Conservation (phyloP, 2,329 filamentous ascomycete species). For the Ascochyta pisi region DNA sequence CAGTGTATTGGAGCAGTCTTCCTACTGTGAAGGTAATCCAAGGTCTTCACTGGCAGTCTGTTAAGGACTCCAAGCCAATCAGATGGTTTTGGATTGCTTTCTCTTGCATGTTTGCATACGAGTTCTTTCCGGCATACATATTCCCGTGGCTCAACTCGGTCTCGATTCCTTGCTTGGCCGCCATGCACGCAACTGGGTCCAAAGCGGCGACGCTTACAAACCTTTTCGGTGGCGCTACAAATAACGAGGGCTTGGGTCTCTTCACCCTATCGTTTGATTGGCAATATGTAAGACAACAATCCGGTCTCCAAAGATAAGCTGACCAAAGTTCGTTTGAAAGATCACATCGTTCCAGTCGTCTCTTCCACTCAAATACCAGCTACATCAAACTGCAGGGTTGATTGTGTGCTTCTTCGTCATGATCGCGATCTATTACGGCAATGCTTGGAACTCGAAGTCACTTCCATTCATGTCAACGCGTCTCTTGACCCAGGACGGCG, state of each 20-base stretch:
- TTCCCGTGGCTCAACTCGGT: slow-evolving; percentile 26
- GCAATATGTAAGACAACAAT: slow-evolving; percentile 19
- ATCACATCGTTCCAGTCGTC: slow-evolving; percentile 26
- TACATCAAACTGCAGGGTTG: slow-evolving; percentile 20
- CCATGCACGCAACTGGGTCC: slow-evolving; percentile 22
- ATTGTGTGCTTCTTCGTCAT: slow-evolving; percentile 21
- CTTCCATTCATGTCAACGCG: slow-evolving; percentile 26
- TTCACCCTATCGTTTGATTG: slow-evolving; percentile 23
- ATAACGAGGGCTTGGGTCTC: slow-evolving; percentile 23
- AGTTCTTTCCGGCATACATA: slow-evolving; percentile 27
- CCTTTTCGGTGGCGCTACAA: slow-evolving; percentile 22
- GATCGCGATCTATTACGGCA: slow-evolving; percentile 24
- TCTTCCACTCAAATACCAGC: slow-evolving; percentile 22
- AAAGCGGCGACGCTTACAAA: slow-evolving; percentile 22
- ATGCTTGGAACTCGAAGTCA: slow-evolving; percentile 21
- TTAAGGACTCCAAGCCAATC: slow-evolving; percentile 23
- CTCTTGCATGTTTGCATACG: slow-evolving; percentile 24
- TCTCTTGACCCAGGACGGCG: slow-evolving; percentile 18
- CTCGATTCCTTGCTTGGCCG: slow-evolving; percentile 24
- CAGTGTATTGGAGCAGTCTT: slow-evolving; percentile 27
- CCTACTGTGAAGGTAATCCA: slow-evolving; percentile 25
- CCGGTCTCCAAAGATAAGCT: background rate
- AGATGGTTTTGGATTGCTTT: slow-evolving; percentile 28
- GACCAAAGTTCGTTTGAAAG: background rate
- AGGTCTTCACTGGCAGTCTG: slow-evolving; percentile 24